Evolutionary conservation across 108 stramenopile species (phyloP), one percentile per base, ranked within the genome.

Genomic region (Cyclotella kingstonii): DNA sequence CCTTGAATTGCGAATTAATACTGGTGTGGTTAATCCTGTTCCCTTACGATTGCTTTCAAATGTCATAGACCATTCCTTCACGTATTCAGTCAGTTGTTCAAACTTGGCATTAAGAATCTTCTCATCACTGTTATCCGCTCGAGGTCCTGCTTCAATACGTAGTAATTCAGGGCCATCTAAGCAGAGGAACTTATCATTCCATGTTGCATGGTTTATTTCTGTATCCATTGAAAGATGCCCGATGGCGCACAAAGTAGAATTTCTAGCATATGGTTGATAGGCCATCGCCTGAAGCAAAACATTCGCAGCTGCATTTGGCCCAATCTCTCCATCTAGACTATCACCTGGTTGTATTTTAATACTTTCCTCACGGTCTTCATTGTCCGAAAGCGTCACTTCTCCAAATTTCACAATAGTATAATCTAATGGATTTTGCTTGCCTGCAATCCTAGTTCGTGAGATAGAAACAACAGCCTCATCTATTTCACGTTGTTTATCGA

Each of bases 391-490:
- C 26, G 54, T 47, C 18, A 82, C 44, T 28, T 87, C 86, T 26
- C 84, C 85, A 26, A 88, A 55, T 70, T 93, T 93, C 51, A 85
- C 75, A 55, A 93, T 74, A 1, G 88, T 93, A 50, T 83, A 93
- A 66, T 89, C 91, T 60, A 89, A 57, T 19, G 82, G 63, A 6
- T 4, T 15, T 34, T 71, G 56, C 18, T 51, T 81, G 39, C 80
- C 80, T 8, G 34, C 63, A 5, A 61, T 68, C 18, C 81, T 70
- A 14, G 79, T 48, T 42, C 73, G 48, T 17, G 85, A 80, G 7
- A 70, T 76, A 8, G 68, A 65, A 22, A 80, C 61, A 31, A 90
- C 22, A 4, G 43, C 74, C 55, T 85, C 79, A 59, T 93, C 91
- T 26, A 93, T 78, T 51, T 86, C 83, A 15, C 81, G 66, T 61